Evolutionary conservation across 2,329 filamentous ascomycete species (phyloP), one percentile per base, ranked within the genome.

Genomic region (Zalaria obscura): DNA sequence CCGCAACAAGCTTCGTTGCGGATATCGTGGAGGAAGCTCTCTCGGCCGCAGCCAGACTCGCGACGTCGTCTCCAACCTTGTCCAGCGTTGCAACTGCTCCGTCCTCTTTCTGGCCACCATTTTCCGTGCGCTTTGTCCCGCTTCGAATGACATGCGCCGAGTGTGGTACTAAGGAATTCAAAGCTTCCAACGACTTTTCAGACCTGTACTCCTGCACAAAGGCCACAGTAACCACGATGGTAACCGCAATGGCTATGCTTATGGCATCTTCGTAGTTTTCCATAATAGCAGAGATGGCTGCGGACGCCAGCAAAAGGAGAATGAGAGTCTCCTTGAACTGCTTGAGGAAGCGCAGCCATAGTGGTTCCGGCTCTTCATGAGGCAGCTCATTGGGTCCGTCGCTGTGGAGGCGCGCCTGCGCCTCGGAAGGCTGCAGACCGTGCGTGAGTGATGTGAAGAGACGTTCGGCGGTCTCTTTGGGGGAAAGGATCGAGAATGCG

Each of bases 171-270:
- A 98, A 68, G 53, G 91, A 85, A 56, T 83, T 95, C 51, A 98
- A 68, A 18, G 91, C 91, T 62, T 98, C 91, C 50, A 98, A 78
- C 3, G 89, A 96, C 63, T 98, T 93, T 59, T 98, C 91, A 5
- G 91, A 96, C 45, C 91, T 75, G 60, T 98, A 98, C 63, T 98
- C 91, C 59, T 98, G 91, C 40, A 96, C 78, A 52, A 98, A 98
- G 2, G 89, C 91, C 35, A 98, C 91, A 0, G 82, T 83, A 25
- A 98, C 88, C 4, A 98, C 91, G 52, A 98, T 98, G 26, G 88
- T 94, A 25, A 98, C 91, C 2, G 91, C 91, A 28, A 94, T 79
- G 0, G 89, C 83, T 55, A 98, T 98, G 61, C 89, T 96, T 53
- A 98, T 67, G 4, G 89, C 89, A 65, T 98, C 93, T 53, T 96